Percentiles rank a stretch among this genome's conserved stretches.
These are phyloP conservation scores for Botrytis byssoidea DNA, from an alignment of 2,329 filamentous ascomycete genomes.

Conservation along the genomic window DNA sequence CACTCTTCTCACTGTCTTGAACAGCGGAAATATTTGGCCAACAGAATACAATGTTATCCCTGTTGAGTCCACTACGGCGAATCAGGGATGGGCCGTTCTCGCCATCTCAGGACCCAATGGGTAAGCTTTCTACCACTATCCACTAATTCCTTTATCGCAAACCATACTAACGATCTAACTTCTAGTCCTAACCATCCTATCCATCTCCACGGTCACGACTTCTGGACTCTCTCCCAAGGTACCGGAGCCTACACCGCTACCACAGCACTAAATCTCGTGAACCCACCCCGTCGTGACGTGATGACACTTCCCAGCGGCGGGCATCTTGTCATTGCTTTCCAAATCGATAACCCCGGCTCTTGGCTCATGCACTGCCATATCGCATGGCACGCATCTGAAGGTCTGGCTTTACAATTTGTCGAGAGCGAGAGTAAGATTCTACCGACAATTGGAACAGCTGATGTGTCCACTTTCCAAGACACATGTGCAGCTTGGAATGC, in stretches of 20 bases:
- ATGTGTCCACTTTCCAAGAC: constrained; percentile 24
- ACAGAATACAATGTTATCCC: constrained; percentile 35
- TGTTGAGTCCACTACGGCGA: constrained; percentile 42
- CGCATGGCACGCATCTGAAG: constrained; percentile 54
- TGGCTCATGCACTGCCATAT: constrained; percentile 42
- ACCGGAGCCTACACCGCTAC: constrained; percentile 40
- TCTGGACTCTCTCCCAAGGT: constrained; percentile 48
- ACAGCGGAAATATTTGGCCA: constrained; percentile 35
- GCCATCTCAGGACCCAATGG: constrained; percentile 33
- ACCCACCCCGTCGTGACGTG: constrained; percentile 54
- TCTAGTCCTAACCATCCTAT: constrained; percentile 37
- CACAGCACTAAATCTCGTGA: constrained; percentile 41
- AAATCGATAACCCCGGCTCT: constrained; percentile 38
- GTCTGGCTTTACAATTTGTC: constrained; percentile 53
- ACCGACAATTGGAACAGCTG: constrained; percentile 21
- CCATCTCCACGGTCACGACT: constrained; percentile 53
- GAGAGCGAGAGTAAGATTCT: constrained; percentile 36
- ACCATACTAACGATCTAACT: not conserved
- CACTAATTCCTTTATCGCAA: not conserved
- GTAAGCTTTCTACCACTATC: constrained; percentile 36
- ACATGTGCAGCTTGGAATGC: constrained; percentile 30
- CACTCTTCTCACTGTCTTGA: constrained; percentile 42
- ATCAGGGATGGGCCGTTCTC: constrained; percentile 31
- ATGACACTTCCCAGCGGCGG: constrained; percentile 44
- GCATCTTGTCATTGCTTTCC: constrained; percentile 37